These are phyloP conservation scores for Hemisphaericaspora lyxosophila DNA, from an alignment of 1,139 yeast genomes.

Conservation along the genomic window DNA sequence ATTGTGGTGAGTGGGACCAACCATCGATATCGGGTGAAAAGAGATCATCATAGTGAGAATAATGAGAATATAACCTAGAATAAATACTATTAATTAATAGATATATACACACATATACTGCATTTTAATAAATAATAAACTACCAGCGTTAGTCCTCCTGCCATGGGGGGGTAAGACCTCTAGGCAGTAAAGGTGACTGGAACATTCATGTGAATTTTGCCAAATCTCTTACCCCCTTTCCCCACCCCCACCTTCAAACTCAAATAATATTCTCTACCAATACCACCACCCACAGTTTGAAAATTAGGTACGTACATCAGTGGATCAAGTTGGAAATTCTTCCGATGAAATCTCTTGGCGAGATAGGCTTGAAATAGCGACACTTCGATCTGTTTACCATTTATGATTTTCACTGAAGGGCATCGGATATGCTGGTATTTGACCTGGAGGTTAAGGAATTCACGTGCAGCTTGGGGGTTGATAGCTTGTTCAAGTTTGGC, in stretches of 20 bases:
- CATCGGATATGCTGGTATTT: background rate
- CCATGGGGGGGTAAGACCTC: no score
- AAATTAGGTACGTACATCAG: conserved; percentile 2
- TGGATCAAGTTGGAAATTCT: no score
- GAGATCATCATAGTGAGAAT: background rate
- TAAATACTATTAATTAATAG: conserved; percentile 3
- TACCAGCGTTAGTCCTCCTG: no score
- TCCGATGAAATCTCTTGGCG: no score
- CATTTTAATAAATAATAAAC: no score
- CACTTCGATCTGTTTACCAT: no score
- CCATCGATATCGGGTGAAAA: conserved; percentile 42
- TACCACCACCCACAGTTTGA: background rate
- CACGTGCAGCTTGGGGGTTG: background rate
- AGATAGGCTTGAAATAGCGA: no score
- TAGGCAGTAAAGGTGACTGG: background rate
- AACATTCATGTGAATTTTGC: background rate
- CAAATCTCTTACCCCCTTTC: background rate
- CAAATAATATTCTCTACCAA: background rate
- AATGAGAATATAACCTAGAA: background rate
- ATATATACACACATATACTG: conserved; percentile 3
- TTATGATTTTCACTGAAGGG: no score
- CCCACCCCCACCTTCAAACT: background rate
- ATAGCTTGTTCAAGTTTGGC: background rate
- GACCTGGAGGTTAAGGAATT: background rate
- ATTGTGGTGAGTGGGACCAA: conserved; percentile 41